Conservation (phyloP, 176 grass and related monocot genomes). For the Musa troglodytarum region DNA sequence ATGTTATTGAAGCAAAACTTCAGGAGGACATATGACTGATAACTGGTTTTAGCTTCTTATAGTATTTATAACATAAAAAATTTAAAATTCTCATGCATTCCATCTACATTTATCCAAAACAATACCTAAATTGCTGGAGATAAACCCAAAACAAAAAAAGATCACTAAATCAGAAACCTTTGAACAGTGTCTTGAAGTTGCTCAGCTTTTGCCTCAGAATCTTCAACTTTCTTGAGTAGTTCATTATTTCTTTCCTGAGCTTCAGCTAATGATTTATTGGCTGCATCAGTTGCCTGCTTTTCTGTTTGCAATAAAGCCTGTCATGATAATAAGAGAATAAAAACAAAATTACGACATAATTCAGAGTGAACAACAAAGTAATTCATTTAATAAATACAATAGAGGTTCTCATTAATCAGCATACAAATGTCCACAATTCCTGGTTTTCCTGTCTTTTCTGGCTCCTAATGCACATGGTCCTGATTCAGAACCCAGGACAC, state of each 20-base stretch:
- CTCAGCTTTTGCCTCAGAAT: conserved; percentile 36
- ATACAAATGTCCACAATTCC: too few species aligned
- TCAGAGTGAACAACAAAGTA: background rate
- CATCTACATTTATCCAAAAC: background rate
- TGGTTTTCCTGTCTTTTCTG: too few species aligned
- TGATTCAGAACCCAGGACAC: too few species aligned
- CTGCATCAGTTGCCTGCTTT: conserved; percentile 52
- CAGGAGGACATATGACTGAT: background rate
- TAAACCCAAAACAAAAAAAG: background rate
- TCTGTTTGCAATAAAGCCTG: conserved; percentile 53
- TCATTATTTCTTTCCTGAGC: conserved; percentile 61
- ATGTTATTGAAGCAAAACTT: background rate
- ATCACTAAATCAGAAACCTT: conserved; percentile 24
- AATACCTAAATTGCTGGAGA: background rate
- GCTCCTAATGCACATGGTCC: too few species aligned
- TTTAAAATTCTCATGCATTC: background rate
- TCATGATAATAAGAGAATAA: conserved; percentile 18
- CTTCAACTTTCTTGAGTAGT: conserved; percentile 58
- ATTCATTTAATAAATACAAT: background rate
- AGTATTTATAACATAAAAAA: background rate
- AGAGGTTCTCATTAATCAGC: too few species aligned
- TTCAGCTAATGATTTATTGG: conserved; percentile 46
- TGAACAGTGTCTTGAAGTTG: conserved; percentile 54
- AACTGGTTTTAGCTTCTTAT: background rate
- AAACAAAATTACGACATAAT: background rate